Conservation (phyloP, 176 grass and related monocot genomes). For the Melocanna baccifera region DNA sequence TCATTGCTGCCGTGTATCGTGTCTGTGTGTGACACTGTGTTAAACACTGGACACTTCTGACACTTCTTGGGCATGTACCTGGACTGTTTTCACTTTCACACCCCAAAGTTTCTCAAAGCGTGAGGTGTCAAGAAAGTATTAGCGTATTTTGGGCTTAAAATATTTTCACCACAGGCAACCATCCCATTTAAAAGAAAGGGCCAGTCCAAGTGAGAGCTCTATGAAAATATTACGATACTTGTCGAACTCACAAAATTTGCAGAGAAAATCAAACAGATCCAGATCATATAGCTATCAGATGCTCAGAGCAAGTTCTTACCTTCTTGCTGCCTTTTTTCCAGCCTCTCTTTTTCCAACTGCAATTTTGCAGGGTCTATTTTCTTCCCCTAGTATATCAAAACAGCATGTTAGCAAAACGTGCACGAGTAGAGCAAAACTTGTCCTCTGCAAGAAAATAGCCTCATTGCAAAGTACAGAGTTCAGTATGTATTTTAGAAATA, state of each 20-base stretch:
- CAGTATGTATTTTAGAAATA: constrained; percentile 21
- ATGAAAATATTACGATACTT: not conserved
- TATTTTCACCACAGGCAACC: not conserved
- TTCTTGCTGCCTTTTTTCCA: constrained; percentile 81
- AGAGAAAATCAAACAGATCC: not conserved
- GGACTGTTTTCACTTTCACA: not conserved
- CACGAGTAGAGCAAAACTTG: not conserved
- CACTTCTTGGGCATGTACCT: not conserved
- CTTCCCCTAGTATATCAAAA: constrained; percentile 45
- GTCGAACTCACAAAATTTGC: not conserved
- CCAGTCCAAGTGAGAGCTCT: not conserved
- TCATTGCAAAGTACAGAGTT: constrained; percentile 11
- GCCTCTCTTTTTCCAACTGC: constrained; percentile 67
- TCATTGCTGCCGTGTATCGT: not conserved
- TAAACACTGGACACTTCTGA: constrained; percentile 3
- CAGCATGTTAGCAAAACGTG: constrained; percentile 16
- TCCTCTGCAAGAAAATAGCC: constrained; percentile 11
- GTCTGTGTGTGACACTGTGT: not conserved
- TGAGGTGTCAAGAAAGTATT: not conserved
- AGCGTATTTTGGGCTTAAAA: not conserved
- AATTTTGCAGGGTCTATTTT: constrained; percentile 69
- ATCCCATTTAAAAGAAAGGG: not conserved
- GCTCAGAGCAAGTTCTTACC: constrained; percentile 33
- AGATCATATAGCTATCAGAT: not conserved
- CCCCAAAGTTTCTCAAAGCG: not conserved